A percentile compares a stretch with the other conserved stretches of the same genome.
Conservation (phyloP, 352 stramenopile genomes). For the Aphanomyces euteiches region DNA sequence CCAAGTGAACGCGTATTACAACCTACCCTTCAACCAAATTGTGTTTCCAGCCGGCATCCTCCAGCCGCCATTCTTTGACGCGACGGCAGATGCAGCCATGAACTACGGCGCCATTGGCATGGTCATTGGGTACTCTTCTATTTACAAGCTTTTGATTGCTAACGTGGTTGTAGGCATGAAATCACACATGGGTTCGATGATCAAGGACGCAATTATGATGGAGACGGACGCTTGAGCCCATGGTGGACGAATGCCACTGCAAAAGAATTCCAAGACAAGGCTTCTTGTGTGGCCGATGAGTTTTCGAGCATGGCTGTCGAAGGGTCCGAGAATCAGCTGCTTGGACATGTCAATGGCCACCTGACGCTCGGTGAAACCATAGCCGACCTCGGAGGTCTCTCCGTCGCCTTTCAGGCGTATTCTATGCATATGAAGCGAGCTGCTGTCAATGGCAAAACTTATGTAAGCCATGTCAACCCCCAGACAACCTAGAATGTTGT, state of each 20-base stretch:
- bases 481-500: neutral
- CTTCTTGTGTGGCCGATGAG: conserved; percentile 61
- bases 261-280: conserved; percentile 59
- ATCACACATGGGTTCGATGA: conserved; percentile 96
- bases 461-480: neutral
- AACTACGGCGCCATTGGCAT: conserved; percentile 93
- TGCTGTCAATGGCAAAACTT: conserved; percentile 9
- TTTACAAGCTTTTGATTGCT: neutral
- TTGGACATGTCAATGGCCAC: conserved; percentile 73
- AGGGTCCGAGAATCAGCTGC: neutral
- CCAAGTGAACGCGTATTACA: conserved; percentile 90
- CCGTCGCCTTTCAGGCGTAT: conserved; percentile 64
- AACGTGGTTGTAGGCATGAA: conserved; percentile 64
- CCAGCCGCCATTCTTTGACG: conserved; percentile 92
- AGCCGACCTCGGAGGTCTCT: conserved; percentile 77
- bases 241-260: conserved; percentile 90
- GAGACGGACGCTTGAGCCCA: conserved; percentile 85
- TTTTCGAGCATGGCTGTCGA: conserved; percentile 49
- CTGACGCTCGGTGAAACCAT: conserved; percentile 82
- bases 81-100: conserved; percentile 69
- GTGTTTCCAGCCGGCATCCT: conserved; percentile 95
- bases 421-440: conserved; percentile 26
- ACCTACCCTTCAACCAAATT: conserved; percentile 81
- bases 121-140: conserved; percentile 66
- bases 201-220: conserved; percentile 85